Evolutionary conservation across 2,329 filamentous ascomycete genomes (phyloP), one percentile per base, ranked within the genome.

Genomic region (Tolypocladium guangdongense): DNA sequence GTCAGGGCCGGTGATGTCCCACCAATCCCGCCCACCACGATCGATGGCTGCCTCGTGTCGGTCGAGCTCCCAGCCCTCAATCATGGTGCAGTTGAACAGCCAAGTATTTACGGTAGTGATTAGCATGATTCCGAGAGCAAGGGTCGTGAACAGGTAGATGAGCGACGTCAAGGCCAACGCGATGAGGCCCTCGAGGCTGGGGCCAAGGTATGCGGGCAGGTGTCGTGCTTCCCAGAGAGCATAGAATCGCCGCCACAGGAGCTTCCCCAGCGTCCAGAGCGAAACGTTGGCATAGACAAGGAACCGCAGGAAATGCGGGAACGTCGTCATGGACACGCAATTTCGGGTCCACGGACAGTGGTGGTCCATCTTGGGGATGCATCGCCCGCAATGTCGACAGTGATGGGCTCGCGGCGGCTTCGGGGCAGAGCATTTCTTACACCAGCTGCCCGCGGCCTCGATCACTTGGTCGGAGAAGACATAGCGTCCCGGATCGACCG

Each of bases 331-430:
- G 14, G 87, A 90, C 52, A 93, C 87, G 72, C 89, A 95, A 70
- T 91, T 92, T 56, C 72, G 74, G 4, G 87, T 92, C 88, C 88
- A 93, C 3, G 88, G 87, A 64, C 88, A 93, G 71, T 95, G 88
- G 70, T 90, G 87, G 71, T 91, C 87, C 87, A 91, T 91, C 69
- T 83, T 86, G 38, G 86, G 85, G 49, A 90, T 80, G 68, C 87
- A 90, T 61, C 84, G 81, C 58, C 75, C 74, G 71, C 88, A 95
- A 60, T 81, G 80, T 57, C 83, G 84, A 71, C 89, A 95, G 74
- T 95, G 89, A 74, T 93, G 89, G 1, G 88, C 82, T 58, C 89
- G 76, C 1, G 85, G 82, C 2, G 89, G 88, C 64, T 93, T 93
- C 14, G 82, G 82, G 36, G 81, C 78, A 49, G 80, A 73, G 68